Conservation (phyloP, 1,284 basidiomycete genomes). For the Meripilus lineatus region DNA sequence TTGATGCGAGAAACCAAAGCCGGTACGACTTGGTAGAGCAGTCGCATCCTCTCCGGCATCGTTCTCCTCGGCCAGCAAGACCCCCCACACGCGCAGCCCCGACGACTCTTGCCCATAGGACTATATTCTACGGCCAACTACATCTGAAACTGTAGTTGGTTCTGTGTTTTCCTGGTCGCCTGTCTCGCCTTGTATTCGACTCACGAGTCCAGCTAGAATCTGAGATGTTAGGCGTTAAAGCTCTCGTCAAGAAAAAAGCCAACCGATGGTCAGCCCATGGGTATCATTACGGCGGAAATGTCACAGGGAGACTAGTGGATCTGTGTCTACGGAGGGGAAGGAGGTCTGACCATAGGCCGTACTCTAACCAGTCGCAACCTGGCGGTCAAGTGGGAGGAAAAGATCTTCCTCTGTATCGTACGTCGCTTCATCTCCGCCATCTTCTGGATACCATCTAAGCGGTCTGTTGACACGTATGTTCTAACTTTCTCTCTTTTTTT, state of each 20-base stretch:
- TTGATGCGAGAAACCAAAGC: too few relatives aligned
- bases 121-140: too few relatives aligned
- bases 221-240: neutral
- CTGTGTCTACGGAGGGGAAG: neutral
- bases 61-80: too few relatives aligned
- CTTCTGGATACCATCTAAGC: neutral
- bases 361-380: slow-evolving; percentile 2
- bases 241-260: neutral
- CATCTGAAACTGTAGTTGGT: too few relatives aligned
- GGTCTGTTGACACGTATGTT: neutral
- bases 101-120: too few relatives aligned
- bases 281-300: too few relatives aligned
- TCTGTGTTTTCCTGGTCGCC: too few relatives aligned
- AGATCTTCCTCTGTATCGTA: slow-evolving; percentile 4
- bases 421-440: neutral
- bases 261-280: neutral
- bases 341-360: slow-evolving; percentile 5
- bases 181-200: too few relatives aligned
- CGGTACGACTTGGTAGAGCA: too few relatives aligned
- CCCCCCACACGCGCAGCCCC: too few relatives aligned
- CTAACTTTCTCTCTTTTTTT: neutral
- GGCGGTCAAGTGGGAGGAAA: slow-evolving; percentile 4
- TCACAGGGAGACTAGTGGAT: neutral
- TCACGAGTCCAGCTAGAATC: too few relatives aligned
- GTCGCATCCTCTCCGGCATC: too few relatives aligned